Evolutionary conservation across 306 rosid species (phyloP), one percentile per base, ranked within the genome.

Genomic region (Vigna hirtella): DNA sequence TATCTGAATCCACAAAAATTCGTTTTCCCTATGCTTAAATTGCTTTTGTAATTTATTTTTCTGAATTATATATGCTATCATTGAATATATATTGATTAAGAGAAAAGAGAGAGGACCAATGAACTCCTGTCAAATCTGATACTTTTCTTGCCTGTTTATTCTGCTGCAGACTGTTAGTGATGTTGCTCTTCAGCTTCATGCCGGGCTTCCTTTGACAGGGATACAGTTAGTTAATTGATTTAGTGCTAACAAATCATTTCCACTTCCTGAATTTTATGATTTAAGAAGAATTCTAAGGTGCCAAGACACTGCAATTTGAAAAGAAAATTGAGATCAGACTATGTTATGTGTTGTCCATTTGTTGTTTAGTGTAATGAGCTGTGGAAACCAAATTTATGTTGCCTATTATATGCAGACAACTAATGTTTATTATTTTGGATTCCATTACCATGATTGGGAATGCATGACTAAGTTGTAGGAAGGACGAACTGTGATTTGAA

Each of bases 151-250:
- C 40, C 18, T 40, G 26, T 69, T 79, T 32, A 66, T 56, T 50
- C 5, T 55, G 2, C 8, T 49, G 18, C 84, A 92, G 98, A 85
- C 79, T 67, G 96, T 92, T 28, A 95, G 97, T 48, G 98, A 90
- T 82, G 92, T 81, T 11, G 88, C 85, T 81, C 88, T 94, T 76
- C 93, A 94, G 83, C 85, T 94, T 73, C 94, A 92, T 66, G 85
- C 82, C 2, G 92, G 90, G 48, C 81, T 59, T 73, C 90, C 96
- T 79, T 77, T 90, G 82, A 83, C 91, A 34, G 97, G 90, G 18
- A 79, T 94, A 22, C 96, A 94, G 78, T 62, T 90, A 51, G 97
- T 85, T 77, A 92, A 90, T 48, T 94, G 85, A 92, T 48, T 66
- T 28, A 32, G 49, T 24, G 74, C 71, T 30, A 22, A 42, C 49